Conservation (phyloP, 768 basidiomycete species). For the Mycena maculata region DNA sequence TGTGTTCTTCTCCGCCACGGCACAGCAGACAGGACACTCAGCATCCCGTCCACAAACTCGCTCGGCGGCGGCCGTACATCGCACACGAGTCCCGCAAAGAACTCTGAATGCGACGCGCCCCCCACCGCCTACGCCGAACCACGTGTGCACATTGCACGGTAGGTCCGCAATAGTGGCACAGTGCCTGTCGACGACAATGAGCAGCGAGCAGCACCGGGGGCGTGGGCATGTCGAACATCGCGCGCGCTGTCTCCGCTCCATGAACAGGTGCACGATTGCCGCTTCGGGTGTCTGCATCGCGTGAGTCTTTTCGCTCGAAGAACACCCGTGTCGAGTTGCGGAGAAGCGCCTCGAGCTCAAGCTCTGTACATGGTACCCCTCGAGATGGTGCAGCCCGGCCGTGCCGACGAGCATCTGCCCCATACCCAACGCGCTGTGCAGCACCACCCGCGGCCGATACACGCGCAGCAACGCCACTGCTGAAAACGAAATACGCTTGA, state of each 20-base stretch:
- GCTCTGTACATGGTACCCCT: slow-evolving; percentile 95
- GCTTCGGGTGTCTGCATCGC: slow-evolving; percentile 84
- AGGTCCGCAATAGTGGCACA: slow-evolving; percentile 75
- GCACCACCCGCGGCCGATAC: slow-evolving; percentile 87
- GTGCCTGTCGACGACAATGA: slow-evolving; percentile 87
- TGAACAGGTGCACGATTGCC: slow-evolving; percentile 92
- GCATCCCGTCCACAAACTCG: slow-evolving; percentile 89
- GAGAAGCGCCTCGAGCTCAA: slow-evolving; percentile 90
- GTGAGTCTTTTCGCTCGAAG: slow-evolving; percentile 10
- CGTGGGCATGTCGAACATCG: slow-evolving; percentile 94
- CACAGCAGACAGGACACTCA: no score
- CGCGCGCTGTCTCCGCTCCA: slow-evolving; percentile 97
- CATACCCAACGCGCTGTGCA: slow-evolving; percentile 88
- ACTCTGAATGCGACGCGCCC: slow-evolving; percentile 80
- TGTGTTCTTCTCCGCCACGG: no score
- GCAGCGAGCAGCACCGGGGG: slow-evolving; percentile 92
- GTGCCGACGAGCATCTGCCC: slow-evolving; percentile 92
- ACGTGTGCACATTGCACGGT: slow-evolving; percentile 84
- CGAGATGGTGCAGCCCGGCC: slow-evolving; percentile 91
- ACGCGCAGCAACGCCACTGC: slow-evolving; percentile 93
- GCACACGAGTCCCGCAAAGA: slow-evolving; percentile 80
- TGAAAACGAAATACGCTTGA: slow-evolving; percentile 44
- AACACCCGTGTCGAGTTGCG: slow-evolving; percentile 83
- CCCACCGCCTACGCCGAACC: slow-evolving; percentile 87
- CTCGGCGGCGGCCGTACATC: slow-evolving; percentile 83